A percentile compares a stretch with the other conserved stretches of the same genome.
Evolutionary conservation across 352 stramenopile genomes (phyloP).

Genomic region (Phytophthora pini): DNA sequence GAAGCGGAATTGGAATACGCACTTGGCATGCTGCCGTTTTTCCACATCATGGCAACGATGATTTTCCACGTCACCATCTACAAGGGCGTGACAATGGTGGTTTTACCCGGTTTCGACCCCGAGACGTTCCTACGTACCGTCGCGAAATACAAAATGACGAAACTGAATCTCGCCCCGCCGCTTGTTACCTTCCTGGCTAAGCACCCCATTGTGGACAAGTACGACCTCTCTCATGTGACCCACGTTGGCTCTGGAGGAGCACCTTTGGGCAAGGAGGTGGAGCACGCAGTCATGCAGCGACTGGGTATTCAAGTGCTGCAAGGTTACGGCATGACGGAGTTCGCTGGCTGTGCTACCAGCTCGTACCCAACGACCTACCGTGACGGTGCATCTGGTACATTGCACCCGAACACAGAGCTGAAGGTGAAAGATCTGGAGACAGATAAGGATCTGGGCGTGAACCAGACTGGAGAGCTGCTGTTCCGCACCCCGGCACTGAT

Average conservation of each 20-base stretch:
- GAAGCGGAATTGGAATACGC: slow-evolving; percentile 42
- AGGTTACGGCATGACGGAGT: slow-evolving; percentile 73
- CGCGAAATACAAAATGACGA: slow-evolving; percentile 52
- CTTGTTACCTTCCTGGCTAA: slow-evolving; percentile 84
- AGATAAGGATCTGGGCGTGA: slow-evolving; percentile 41
- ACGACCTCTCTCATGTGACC: slow-evolving; percentile 83
- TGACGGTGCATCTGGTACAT: slow-evolving; percentile 46
- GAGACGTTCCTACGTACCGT: slow-evolving; percentile 87
- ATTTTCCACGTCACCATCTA: slow-evolving; percentile 87
- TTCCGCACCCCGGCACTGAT: slow-evolving; percentile 93
- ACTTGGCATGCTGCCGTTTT: slow-evolving; percentile 91
- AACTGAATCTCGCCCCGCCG: slow-evolving; percentile 78
- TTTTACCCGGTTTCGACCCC: slow-evolving; percentile 92
- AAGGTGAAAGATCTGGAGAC: slow-evolving; percentile 56
- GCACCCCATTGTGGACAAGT: slow-evolving; percentile 87
- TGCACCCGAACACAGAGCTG: slow-evolving; percentile 62
- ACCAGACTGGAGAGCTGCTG: slow-evolving; percentile 77
- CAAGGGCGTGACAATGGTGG: slow-evolving; percentile 82
- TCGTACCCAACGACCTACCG: slow-evolving; percentile 29
- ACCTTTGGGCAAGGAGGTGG: slow-evolving; percentile 81
- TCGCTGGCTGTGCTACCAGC: slow-evolving; percentile 60
- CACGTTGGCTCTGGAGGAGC: slow-evolving; percentile 82
- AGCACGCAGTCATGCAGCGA: slow-evolving; percentile 65
- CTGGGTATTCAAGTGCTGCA: slow-evolving; percentile 58
- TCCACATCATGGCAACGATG: slow-evolving; percentile 95